phyloP scores from a whole-genome alignment of 2,329 filamentous ascomycete genomes.

The Beauveria sp. region DNA sequence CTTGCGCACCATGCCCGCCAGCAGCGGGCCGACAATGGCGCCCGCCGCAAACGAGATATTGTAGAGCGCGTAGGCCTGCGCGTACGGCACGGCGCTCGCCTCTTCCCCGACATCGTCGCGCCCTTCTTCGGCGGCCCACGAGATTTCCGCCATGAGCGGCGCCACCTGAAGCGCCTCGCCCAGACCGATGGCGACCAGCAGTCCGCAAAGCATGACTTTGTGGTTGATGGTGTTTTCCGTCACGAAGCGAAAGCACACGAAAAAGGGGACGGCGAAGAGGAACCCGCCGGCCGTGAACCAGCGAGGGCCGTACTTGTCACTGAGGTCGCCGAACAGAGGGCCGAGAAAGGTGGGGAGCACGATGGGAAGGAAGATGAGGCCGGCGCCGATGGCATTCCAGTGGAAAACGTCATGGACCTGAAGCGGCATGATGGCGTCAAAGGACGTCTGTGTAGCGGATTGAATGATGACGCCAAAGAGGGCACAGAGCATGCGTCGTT shows the following conservation, averaged over 20 bases:
- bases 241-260: slow-evolving; percentile 27
- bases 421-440: slow-evolving; percentile 28
- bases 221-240: slow-evolving; percentile 21
- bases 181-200: slow-evolving; percentile 24
- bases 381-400: slow-evolving; percentile 27
- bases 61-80: slow-evolving; percentile 28
- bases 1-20: slow-evolving; percentile 28
- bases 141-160: slow-evolving; percentile 29
- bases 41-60: slow-evolving; percentile 28
- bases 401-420: slow-evolving; percentile 22
- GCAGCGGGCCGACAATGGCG: slow-evolving; percentile 24
- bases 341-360: slow-evolving; percentile 24
- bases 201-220: slow-evolving; percentile 25
- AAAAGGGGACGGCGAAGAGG: slow-evolving; percentile 25
- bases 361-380: slow-evolving; percentile 27
- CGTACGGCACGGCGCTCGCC: slow-evolving; percentile 22
- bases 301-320: slow-evolving; percentile 28
- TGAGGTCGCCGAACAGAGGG: slow-evolving; percentile 22
- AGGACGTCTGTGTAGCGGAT: slow-evolving; percentile 23
- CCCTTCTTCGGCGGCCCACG: slow-evolving; percentile 20
- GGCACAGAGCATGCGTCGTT: slow-evolving; percentile 25
- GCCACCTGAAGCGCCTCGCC: slow-evolving; percentile 24
- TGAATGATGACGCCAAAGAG: slow-evolving; percentile 29
- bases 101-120: neutral
- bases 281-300: slow-evolving; percentile 27